Conservation (phyloP, 331 rosid species). For the Ulmus americana region DNA sequence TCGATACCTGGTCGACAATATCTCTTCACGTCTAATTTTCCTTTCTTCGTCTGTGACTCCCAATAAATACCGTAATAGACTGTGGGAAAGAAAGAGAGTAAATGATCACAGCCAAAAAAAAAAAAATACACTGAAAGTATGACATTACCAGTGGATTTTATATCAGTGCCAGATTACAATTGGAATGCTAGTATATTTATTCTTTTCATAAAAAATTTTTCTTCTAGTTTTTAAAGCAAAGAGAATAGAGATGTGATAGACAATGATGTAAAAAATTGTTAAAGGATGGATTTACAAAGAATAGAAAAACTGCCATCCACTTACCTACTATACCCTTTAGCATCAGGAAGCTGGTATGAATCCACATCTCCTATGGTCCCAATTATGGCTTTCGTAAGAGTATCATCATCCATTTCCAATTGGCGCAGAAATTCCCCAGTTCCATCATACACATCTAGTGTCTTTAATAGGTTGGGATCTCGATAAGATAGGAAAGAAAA, state of each 20-base stretch:
- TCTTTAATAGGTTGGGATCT: slow-evolving; percentile 90
- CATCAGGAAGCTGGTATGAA: slow-evolving; percentile 95
- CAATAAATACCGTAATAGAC: slow-evolving; percentile 70
- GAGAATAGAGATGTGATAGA: not conserved
- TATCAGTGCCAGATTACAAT: not conserved
- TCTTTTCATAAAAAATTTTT: too few species aligned
- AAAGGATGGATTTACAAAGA: not conserved
- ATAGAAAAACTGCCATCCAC: slow-evolving; percentile 16
- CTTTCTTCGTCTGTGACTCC: slow-evolving; percentile 95
- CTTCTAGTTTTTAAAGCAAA: too few species aligned
- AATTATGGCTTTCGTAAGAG: slow-evolving; percentile 79
- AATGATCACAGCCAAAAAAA: not conserved
- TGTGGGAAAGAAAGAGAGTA: slow-evolving; percentile 22
- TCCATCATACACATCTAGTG: slow-evolving; percentile 87
- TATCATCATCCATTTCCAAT: slow-evolving; percentile 62
- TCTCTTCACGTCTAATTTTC: slow-evolving; percentile 77
- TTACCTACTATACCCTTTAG: slow-evolving; percentile 97
- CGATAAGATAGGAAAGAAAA: slow-evolving; percentile 94
- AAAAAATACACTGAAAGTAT: not conserved
- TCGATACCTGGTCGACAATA: slow-evolving; percentile 75
- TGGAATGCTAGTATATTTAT: too few species aligned
- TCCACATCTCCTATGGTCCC: slow-evolving; percentile 97
- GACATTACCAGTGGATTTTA: not conserved
- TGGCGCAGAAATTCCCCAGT: slow-evolving; percentile 72
- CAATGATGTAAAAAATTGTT: not conserved